Conservation (phyloP, 2,329 filamentous ascomycete species). For the Chaetomiaceae sp. region DNA sequence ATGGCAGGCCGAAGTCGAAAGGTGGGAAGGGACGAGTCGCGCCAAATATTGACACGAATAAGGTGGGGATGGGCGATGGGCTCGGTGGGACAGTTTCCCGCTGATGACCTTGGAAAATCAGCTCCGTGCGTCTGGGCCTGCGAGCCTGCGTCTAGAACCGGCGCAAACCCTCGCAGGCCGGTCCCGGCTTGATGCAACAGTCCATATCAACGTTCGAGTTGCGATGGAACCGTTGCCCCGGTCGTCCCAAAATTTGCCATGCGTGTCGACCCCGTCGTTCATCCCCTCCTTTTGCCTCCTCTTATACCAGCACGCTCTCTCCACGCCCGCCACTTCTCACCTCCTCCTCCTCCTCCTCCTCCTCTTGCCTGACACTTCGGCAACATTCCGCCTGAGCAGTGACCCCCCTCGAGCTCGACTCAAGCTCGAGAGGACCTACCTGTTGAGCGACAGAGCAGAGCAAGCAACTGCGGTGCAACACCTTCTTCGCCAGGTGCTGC, state of each 20-base stretch:
- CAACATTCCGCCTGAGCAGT: not conserved
- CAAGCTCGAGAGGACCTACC: too few relatives aligned
- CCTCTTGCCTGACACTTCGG: not conserved
- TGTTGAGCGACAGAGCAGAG: not conserved
- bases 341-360: too few relatives aligned
- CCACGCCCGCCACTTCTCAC: too few relatives aligned
- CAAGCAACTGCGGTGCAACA: not conserved
- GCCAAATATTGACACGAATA: too few relatives aligned
- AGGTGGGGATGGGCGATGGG: not conserved
- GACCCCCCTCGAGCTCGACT: not conserved
- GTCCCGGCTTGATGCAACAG: slow-evolving; percentile 1
- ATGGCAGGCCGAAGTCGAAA: not conserved
- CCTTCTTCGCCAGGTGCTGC: slow-evolving; percentile 1
- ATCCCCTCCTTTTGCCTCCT: not conserved
- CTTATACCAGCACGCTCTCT: not conserved
- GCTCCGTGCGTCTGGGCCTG: not conserved
- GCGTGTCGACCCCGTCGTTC: not conserved
- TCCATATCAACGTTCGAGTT: slow-evolving; percentile 13
- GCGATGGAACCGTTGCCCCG: not conserved
- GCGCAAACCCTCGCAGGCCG: not conserved
- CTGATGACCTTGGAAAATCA: too few relatives aligned
- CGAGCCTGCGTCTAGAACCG: slow-evolving; percentile 4
- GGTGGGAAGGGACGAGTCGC: not conserved
- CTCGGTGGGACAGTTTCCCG: not conserved
- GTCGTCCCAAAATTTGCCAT: slow-evolving; percentile 5